Conservation (phyloP, 106 monocot genomes). For the Acanthochlamys bracteata region DNA sequence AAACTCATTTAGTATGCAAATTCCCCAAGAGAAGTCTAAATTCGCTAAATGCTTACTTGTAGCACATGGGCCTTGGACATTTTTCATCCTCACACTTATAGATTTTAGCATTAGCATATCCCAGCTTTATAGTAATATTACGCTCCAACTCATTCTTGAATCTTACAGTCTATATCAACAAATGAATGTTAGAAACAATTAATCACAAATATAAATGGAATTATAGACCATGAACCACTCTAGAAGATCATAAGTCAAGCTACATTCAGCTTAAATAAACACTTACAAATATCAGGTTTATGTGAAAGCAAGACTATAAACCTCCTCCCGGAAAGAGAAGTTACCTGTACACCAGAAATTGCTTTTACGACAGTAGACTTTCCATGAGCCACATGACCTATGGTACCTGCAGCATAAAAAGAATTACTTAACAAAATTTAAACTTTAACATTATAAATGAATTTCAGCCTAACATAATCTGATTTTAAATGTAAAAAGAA, state of each 20-base stretch:
- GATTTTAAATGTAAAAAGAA: too few relatives aligned
- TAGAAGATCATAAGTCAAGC: too few relatives aligned
- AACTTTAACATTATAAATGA: too few relatives aligned
- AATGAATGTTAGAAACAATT: not conserved
- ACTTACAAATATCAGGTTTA: too few relatives aligned
- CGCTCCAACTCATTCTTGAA: constrained; percentile 95
- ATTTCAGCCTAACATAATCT: too few relatives aligned
- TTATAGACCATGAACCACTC: too few relatives aligned
- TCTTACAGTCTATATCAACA: constrained; percentile 67
- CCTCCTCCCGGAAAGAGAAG: too few relatives aligned
- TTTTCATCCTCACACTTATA: constrained; percentile 98
- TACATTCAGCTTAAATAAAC: too few relatives aligned
- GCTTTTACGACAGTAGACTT: constrained; percentile 96
- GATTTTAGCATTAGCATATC: constrained; percentile 97
- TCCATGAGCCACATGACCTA: constrained; percentile 97
- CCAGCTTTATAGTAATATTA: constrained; percentile 94
- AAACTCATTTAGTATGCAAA: not conserved
- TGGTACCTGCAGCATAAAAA: constrained; percentile 46
- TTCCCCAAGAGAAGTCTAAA: too few relatives aligned
- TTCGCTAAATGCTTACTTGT: constrained; percentile 54
- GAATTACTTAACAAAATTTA: too few relatives aligned
- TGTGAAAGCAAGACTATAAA: too few relatives aligned
- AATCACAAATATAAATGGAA: too few relatives aligned
- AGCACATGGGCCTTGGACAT: constrained; percentile 89
- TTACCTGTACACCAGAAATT: constrained; percentile 95